Conservation (phyloP, 345 rosid species). For the Cardamine occulta region DNA sequence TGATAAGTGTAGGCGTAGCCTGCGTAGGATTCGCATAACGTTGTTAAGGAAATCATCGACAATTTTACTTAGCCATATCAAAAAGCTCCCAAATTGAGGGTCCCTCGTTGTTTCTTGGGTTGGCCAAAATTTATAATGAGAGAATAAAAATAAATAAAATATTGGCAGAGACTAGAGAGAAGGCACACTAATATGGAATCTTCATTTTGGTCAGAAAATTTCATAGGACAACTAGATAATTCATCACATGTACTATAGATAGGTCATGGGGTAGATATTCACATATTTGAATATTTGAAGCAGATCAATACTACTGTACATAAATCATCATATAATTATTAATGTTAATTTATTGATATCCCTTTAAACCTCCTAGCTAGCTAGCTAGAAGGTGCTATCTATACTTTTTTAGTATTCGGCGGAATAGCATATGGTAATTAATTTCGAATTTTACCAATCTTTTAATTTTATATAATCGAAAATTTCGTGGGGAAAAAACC, state of each 20-base stretch:
- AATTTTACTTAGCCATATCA: slow-evolving; percentile 50
- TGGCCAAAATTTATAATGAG: slow-evolving; percentile 24
- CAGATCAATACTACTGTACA: background rate
- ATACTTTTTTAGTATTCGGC: background rate
- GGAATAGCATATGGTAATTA: background rate
- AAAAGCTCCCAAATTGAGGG: slow-evolving; percentile 42
- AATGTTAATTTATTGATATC: background rate
- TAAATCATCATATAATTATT: background rate
- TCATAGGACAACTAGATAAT: slow-evolving; percentile 20
- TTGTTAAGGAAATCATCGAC: slow-evolving; percentile 49
- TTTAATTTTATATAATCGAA: background rate
- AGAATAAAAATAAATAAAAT: slow-evolving; percentile 8
- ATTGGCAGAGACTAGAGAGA: slow-evolving; percentile 1
- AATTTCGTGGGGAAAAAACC: background rate
- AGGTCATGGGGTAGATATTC: background rate
- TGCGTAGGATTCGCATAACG: slow-evolving; percentile 32
- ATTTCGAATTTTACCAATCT: background rate
- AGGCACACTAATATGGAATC: slow-evolving; percentile 27
- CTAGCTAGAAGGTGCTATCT: background rate
- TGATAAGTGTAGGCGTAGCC: slow-evolving; percentile 33
- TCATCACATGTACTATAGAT: slow-evolving; percentile 24
- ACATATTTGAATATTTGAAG: background rate
- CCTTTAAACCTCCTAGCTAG: background rate
- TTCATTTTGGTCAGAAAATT: slow-evolving; percentile 17
- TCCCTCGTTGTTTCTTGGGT: slow-evolving; percentile 34